Conservation (phyloP, 78 protist genomes). For the Salpingoeca rosetta region DNA sequence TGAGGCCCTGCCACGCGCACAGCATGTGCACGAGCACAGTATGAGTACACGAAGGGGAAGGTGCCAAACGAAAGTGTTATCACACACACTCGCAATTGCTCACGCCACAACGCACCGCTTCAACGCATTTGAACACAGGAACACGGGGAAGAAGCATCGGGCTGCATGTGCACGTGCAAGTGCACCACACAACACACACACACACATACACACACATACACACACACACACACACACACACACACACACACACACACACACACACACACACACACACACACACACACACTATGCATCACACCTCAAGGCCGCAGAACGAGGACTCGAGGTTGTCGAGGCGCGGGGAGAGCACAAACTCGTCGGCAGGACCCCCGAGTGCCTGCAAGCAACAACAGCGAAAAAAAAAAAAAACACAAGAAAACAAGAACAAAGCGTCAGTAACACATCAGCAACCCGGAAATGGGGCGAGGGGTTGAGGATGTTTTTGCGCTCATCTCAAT, state of each 20-base stretch:
- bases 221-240: neutral
- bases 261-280: conserved; percentile 5
- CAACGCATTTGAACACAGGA: too few species aligned
- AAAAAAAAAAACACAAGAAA: too few species aligned
- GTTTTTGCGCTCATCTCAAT: too few species aligned
- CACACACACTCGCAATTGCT: too few species aligned
- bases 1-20: neutral
- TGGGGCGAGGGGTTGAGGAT: too few species aligned
- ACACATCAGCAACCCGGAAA: too few species aligned
- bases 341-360: conserved; percentile 76
- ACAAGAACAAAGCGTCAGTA: too few species aligned
- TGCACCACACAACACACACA: neutral
- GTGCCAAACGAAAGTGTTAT: too few species aligned
- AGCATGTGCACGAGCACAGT: neutral
- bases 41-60: neutral
- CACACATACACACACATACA: neutral
- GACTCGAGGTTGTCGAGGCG: conserved; percentile 81
- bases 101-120: too few species aligned
- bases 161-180: neutral
- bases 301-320: conserved; percentile 62
- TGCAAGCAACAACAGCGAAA: neutral
- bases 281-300: neutral
- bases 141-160: neutral
- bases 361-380: conserved; percentile 60
- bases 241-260: neutral